These are phyloP conservation scores for Apocynum venetum DNA, from an alignment of 257 asterid species.

Conservation along the genomic window DNA sequence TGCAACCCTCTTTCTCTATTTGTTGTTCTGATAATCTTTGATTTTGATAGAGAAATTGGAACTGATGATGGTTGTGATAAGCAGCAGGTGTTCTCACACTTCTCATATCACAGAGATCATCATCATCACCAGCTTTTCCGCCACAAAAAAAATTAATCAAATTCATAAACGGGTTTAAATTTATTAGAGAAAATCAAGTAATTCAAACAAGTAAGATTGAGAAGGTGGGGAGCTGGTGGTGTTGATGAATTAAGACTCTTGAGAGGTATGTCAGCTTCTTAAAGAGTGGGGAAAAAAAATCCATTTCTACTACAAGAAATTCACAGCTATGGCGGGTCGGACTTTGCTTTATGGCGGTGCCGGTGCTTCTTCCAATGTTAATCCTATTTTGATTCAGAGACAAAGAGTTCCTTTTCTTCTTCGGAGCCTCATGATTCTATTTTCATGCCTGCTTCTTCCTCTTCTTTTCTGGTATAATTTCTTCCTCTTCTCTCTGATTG, in stretches of 20 bases:
- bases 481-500: not conserved
- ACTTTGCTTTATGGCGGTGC: conserved; percentile 32
- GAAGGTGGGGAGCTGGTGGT: conserved; percentile 1
- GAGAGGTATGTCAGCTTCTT: conserved; percentile 32
- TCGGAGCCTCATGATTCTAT: conserved; percentile 32
- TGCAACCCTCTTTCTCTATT: too few species aligned
- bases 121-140: conserved; percentile 82
- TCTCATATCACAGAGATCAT: conserved; percentile 67
- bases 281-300: conserved; percentile 10
- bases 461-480: conserved; percentile 43
- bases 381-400: conserved; percentile 25
- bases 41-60: conserved; percentile 9
- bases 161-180: not conserved
- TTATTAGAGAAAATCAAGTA: not conserved
- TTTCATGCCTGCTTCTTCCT: conserved; percentile 36
- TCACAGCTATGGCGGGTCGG: conserved; percentile 41
- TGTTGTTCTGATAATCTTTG: not conserved
- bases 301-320: conserved; percentile 10
- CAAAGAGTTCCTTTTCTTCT: conserved; percentile 25
- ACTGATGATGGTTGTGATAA: conserved; percentile 36
- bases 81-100: conserved; percentile 58
- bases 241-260: not conserved
- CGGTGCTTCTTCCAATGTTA: conserved; percentile 23
- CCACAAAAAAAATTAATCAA: conserved; percentile 47
- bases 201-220: not conserved